phyloP scores from a whole-genome alignment of 345 rosid genomes.

The Hevea brasiliensis region DNA sequence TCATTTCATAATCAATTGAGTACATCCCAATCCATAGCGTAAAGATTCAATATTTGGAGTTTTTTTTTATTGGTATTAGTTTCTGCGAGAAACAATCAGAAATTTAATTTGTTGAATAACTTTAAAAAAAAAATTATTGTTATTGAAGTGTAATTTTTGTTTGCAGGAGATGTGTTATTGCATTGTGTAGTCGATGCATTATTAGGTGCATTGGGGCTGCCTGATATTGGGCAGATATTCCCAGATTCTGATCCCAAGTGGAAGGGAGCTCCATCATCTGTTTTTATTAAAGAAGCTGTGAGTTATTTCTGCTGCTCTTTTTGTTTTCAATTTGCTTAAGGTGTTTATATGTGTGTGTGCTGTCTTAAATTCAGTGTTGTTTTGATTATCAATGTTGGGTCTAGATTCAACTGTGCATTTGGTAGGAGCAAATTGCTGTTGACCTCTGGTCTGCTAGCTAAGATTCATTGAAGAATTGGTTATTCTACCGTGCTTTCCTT shows the following conservation, averaged over 20 bases:
- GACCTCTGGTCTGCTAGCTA: background rate
- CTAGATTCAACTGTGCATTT: background rate
- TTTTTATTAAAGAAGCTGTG: slow-evolving; percentile 93
- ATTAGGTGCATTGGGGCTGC: slow-evolving; percentile 91
- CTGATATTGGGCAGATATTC: slow-evolving; percentile 97
- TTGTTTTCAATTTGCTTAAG: background rate
- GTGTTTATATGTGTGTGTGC: no score
- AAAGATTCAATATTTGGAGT: slow-evolving; percentile 5
- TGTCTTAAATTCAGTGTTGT: background rate
- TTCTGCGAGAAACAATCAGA: background rate
- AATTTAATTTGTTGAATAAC: background rate
- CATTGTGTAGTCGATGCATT: slow-evolving; percentile 98
- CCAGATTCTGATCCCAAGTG: slow-evolving; percentile 94
- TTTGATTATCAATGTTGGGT: background rate
- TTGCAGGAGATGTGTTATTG: slow-evolving; percentile 93
- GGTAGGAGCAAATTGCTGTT: background rate
- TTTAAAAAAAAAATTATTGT: background rate
- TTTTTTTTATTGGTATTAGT: background rate
- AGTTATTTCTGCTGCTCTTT: slow-evolving; percentile 26
- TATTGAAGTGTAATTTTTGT: background rate
- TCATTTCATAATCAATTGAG: background rate
- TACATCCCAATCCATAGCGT: background rate
- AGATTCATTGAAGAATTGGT: background rate
- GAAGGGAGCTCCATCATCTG: slow-evolving; percentile 95
- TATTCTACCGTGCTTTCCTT: background rate